These are phyloP conservation scores for Dunaliella primolecta DNA, from an alignment of 139 green algal species.

Conservation along the genomic window DNA sequence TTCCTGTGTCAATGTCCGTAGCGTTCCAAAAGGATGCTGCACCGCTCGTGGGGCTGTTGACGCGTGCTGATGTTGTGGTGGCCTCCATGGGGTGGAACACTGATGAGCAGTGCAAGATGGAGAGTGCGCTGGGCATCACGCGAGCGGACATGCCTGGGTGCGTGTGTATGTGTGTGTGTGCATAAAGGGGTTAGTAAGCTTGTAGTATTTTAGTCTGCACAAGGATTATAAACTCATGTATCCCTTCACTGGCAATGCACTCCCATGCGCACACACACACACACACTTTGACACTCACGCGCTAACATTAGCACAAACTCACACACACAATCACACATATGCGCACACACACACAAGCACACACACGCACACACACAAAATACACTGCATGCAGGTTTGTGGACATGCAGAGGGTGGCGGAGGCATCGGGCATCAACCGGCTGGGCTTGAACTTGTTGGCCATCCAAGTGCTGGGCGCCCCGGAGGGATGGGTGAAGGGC, in stretches of 20 bases:
- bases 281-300: no score
- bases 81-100: constrained; percentile 10
- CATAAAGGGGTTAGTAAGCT: no score
- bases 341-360: not conserved
- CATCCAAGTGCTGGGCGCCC: constrained; percentile 52
- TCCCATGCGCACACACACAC: no score
- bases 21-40: not conserved
- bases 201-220: no score
- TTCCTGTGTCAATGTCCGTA: no score
- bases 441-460: constrained; percentile 43
- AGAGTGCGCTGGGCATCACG: not conserved
- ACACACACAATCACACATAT: not conserved
- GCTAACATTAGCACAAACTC: no score
- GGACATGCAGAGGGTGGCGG: constrained; percentile 34
- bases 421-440: constrained; percentile 29
- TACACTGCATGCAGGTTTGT: constrained; percentile 21
- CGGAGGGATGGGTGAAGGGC: constrained; percentile 14
- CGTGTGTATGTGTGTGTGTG: no score
- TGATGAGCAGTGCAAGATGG: not conserved
- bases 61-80: not conserved
- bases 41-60: not conserved
- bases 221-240: no score
- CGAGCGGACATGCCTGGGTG: not conserved
- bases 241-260: no score
- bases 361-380: not conserved